phyloP scores from a whole-genome alignment of 1,284 basidiomycete genomes.

The Naganishia albida region DNA sequence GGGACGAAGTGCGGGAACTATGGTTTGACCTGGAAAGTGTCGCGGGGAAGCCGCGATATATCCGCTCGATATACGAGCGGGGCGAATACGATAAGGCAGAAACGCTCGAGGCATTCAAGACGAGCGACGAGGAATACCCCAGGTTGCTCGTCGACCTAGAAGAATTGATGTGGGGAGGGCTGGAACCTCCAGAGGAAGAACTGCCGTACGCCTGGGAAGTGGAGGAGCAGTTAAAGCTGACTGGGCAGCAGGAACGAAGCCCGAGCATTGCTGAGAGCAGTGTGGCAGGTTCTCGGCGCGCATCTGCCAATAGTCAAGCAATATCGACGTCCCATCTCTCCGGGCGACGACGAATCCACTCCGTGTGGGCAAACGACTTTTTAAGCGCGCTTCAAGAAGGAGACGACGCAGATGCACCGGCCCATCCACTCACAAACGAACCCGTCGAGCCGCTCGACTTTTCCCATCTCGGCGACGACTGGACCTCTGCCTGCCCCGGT shows the following conservation, averaged over 20 bases:
- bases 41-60: conserved; percentile 16
- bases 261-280: neutral
- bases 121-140: neutral
- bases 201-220: conserved; percentile 6
- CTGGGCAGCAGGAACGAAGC: neutral
- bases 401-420: too few species aligned
- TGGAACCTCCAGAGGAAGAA: conserved; percentile 27
- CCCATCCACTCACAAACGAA: neutral
- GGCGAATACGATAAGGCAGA: neutral
- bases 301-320: neutral
- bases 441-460: conserved; percentile 12
- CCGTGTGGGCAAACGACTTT: conserved; percentile 11
- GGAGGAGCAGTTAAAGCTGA: conserved; percentile 5
- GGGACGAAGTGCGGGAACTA: conserved; percentile 10
- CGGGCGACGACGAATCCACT: conserved; percentile 3
- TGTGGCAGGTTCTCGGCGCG: neutral
- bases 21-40: conserved; percentile 13
- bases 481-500: conserved; percentile 9
- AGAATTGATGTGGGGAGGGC: conserved; percentile 22
- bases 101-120: neutral
- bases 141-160: conserved; percentile 25
- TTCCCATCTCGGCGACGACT: conserved; percentile 13
- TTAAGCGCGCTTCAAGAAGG: conserved; percentile 17
- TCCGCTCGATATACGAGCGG: neutral
- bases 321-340: neutral